phyloP scores from a whole-genome alignment of 306 rosid genomes.

The Pyrus communis region DNA sequence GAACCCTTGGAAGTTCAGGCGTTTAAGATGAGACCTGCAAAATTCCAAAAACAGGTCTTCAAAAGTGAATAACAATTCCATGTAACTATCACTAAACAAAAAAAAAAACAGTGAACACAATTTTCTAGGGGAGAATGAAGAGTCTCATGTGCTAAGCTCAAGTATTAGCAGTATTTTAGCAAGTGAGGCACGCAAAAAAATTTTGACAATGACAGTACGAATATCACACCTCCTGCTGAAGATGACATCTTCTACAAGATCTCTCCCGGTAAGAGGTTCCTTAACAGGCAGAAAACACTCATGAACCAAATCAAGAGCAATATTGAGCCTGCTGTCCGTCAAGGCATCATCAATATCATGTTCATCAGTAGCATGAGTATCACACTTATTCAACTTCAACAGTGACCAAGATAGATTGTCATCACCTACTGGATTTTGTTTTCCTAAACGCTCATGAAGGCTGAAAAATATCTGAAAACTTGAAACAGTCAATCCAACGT shows the following conservation, averaged over 20 bases:
- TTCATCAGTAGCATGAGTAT: constrained; percentile 13
- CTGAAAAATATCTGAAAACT: constrained; percentile 49
- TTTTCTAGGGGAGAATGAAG: background rate
- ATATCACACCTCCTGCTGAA: constrained; percentile 61
- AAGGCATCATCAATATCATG: constrained; percentile 13
- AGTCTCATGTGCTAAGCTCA: background rate
- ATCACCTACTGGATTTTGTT: constrained; percentile 40
- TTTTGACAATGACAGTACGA: constrained; percentile 9
- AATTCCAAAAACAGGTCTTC: constrained; percentile 9
- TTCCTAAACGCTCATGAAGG: constrained; percentile 43
- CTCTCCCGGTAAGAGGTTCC: constrained; percentile 48
- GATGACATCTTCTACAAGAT: constrained; percentile 63
- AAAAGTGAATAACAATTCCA: background rate
- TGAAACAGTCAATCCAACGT: constrained; percentile 13
- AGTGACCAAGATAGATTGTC: constrained; percentile 68
- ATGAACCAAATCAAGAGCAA: constrained; percentile 76
- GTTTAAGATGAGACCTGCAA: constrained; percentile 66
- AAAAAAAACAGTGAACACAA: background rate
- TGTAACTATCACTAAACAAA: background rate
- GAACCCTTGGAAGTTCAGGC: constrained; percentile 75
- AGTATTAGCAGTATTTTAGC: background rate
- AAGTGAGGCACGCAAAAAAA: background rate
- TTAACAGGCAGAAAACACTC: constrained; percentile 84
- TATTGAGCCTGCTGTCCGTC: constrained; percentile 62
- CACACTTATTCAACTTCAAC: constrained; percentile 33